Base-by-base conservation (phyloP, 345 rosid genomes). In the Camelina laxa region DNA sequence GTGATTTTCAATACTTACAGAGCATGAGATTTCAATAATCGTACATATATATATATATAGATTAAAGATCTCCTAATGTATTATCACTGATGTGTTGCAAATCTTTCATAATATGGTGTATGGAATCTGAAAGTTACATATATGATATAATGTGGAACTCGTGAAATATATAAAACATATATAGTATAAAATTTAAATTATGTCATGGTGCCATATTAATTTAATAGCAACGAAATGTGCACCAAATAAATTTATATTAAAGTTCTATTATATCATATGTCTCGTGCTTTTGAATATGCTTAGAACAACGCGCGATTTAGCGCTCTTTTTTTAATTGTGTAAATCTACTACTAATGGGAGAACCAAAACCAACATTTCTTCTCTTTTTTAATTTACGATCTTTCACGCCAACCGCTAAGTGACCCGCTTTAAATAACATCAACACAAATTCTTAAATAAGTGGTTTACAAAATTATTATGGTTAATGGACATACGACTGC, bases 241-340 rank as follows among this genome's bases (percentile, higher is more conserved):
- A n/a, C 39, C 36, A 49, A 16, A 36, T 44, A 22, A 17, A 14
- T 74, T 14, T 74, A 47, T 20, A 53, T 31, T 30, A 7, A 17
- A 51, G 33, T 54, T 36, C 4, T 45, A 14, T 33, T 33, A 31
- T 33, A 44, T 74, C 4, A 56, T 56, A 21, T 20, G 17, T 21
- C 4, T 74, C 44, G 51, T 74, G 60, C 72, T 74, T 65, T 57
- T 9, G 57, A 65, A 65, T 56, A 36, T 65, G 59, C 65, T 65
- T 65, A 56, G 41, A 64, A 56, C 15, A 55, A 44, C 19, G 13
- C 30, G 30, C 30, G 5, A 20, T 21, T 21, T 59, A 36, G 44
- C 44, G 30, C 30, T 27, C 14, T 11, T 33, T 16, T 6, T 50
- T 44, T 22, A 3, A 30, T 42, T 42, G 42, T 31, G 47, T 55